These are phyloP conservation scores for Linderniella brevidens DNA, from an alignment of 257 asterid genomes.

Conservation along the genomic window DNA sequence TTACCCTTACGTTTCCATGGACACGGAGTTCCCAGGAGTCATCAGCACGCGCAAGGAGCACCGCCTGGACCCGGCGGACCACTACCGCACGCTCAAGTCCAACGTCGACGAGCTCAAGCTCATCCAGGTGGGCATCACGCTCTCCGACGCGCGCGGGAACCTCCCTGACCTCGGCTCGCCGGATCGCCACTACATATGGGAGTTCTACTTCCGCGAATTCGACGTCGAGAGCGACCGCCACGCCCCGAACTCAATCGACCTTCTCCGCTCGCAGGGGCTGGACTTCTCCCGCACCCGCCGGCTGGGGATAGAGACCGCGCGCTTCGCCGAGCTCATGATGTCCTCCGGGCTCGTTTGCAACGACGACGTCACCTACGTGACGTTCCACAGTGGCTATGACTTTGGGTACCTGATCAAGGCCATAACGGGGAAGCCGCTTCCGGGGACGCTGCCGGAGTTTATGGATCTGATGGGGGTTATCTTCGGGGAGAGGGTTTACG, in stretches of 20 bases:
- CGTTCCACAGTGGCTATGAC: constrained; percentile 52
- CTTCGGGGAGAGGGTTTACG: constrained; percentile 34
- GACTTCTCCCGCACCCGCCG: too few species aligned
- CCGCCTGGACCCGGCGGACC: constrained; percentile 15
- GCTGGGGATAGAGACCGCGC: constrained; percentile 2
- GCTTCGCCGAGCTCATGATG: constrained; percentile 36
- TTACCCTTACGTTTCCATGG: constrained; percentile 48
- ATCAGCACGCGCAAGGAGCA: constrained; percentile 13
- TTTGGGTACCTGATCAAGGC: constrained; percentile 48
- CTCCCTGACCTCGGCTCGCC: constrained; percentile 23
- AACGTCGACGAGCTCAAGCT: constrained; percentile 31
- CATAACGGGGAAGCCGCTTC: constrained; percentile 31
- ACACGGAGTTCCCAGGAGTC: constrained; percentile 71
- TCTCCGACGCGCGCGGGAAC: constrained; percentile 23
- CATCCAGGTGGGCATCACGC: constrained; percentile 34
- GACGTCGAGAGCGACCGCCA: constrained; percentile 23
- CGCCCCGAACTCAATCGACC: constrained; percentile 31
- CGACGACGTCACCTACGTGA: constrained; percentile 26
- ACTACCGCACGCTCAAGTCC: constrained; percentile 22
- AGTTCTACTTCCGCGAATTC: constrained; percentile 40
- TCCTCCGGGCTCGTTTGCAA: constrained; percentile 43
- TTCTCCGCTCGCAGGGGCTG: constrained; percentile 15
- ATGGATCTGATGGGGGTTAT: constrained; percentile 20
- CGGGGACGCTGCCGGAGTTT: constrained; percentile 24
- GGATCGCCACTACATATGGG: constrained; percentile 23